These are phyloP conservation scores for Cardamine chenopodiifolia DNA, from an alignment of 345 rosid genomes.

Conservation along the genomic window DNA sequence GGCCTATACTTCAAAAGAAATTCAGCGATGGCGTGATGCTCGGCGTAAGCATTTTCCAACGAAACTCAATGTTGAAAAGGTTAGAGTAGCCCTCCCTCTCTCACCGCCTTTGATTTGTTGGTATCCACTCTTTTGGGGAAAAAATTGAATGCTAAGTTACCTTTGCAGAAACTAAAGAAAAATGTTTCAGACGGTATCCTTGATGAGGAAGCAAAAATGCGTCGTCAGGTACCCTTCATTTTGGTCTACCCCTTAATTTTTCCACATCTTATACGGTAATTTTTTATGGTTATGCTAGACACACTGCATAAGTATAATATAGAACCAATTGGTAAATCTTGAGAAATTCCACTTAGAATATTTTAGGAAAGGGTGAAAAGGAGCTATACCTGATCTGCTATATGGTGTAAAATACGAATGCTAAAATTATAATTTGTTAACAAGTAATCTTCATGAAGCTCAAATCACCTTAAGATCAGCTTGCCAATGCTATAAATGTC, in stretches of 20 bases:
- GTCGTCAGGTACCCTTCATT: slow-evolving; percentile 62
- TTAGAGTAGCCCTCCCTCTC: slow-evolving; percentile 39
- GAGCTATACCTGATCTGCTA: background rate
- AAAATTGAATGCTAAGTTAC: slow-evolving; percentile 31
- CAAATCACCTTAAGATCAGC: slow-evolving; percentile 10
- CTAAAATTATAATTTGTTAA: background rate
- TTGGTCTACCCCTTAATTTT: slow-evolving; percentile 1
- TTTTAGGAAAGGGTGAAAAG: background rate
- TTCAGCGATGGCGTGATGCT: slow-evolving; percentile 76
- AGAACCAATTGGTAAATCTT: background rate
- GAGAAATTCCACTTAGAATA: background rate
- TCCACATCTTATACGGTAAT: slow-evolving; percentile 5
- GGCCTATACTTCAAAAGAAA: slow-evolving; percentile 67
- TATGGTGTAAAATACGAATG: background rate
- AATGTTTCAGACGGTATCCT: slow-evolving; percentile 35
- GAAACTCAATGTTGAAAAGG: slow-evolving; percentile 61
- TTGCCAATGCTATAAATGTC: background rate
- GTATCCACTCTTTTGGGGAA: slow-evolving; percentile 6
- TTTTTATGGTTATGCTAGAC: background rate
- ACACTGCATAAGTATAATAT: background rate
- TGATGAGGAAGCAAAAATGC: slow-evolving; percentile 55
- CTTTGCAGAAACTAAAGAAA: slow-evolving; percentile 56
- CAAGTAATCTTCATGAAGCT: slow-evolving; percentile 6
- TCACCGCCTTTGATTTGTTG: slow-evolving; percentile 11
- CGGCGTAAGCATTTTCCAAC: slow-evolving; percentile 81